These are phyloP conservation scores for Fusarium coffeatum DNA, from an alignment of 2,329 filamentous ascomycete species.

Conservation along the genomic window DNA sequence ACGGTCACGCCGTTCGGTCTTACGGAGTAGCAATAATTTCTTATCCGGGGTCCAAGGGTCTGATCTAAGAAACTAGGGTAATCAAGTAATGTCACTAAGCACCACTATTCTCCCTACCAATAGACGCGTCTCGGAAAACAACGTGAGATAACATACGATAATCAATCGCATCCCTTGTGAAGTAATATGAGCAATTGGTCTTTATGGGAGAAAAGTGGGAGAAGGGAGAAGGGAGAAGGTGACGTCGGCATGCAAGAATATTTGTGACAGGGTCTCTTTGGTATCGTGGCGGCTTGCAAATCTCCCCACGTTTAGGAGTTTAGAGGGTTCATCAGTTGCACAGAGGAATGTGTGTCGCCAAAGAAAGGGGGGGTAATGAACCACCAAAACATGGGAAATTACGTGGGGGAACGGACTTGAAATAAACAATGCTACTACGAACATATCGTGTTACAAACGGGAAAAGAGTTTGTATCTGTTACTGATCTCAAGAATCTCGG, in stretches of 20 bases:
- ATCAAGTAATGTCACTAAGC: conserved; percentile 16
- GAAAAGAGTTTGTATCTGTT: conserved; percentile 8
- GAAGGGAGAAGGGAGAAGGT: conserved; percentile 11
- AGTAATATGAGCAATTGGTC: neutral
- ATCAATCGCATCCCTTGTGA: conserved; percentile 2
- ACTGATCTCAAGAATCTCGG: too few species aligned
- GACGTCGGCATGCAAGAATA: conserved; percentile 31
- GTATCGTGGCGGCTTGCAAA: conserved; percentile 39
- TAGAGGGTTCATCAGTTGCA: conserved; percentile 22
- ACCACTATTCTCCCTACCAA: conserved; percentile 23
- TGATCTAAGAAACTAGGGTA: conserved; percentile 8
- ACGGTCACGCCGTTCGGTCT: neutral
- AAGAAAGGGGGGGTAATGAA: conserved; percentile 23
- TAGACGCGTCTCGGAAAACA: conserved; percentile 28
- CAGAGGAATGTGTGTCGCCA: conserved; percentile 36
- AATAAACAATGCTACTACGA: neutral
- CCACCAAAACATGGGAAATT: conserved; percentile 1
- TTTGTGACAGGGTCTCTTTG: conserved; percentile 17
- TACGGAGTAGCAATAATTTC: neutral
- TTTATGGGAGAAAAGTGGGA: neutral
- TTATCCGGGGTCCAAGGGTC: conserved; percentile 27
- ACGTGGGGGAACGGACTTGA: neutral
- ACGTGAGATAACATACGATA: conserved; percentile 20
- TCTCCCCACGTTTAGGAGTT: conserved; percentile 15
- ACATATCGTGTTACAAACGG: neutral